Conservation (phyloP, 306 rosid genomes). For the Albizia julibrissin region DNA sequence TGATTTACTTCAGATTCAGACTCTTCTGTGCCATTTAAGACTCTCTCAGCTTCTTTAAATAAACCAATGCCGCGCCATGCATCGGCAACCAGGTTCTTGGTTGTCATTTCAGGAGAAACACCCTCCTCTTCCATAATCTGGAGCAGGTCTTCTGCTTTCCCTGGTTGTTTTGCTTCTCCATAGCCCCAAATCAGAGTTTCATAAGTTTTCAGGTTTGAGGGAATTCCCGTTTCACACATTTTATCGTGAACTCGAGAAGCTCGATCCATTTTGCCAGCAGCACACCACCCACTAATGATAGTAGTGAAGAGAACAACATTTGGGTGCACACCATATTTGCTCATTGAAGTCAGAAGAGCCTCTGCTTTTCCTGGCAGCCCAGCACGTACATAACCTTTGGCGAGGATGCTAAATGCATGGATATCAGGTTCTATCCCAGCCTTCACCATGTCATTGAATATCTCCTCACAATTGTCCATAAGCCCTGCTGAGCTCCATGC, state of each 20-base stretch:
- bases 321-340: conserved; percentile 61
- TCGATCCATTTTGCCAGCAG: conserved; percentile 74
- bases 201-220: conserved; percentile 76
- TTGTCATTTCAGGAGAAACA: conserved; percentile 62
- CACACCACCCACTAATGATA: conserved; percentile 93
- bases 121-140: conserved; percentile 64
- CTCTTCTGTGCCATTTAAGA: conserved; percentile 47
- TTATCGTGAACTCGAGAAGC: conserved; percentile 58
- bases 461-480: conserved; percentile 78
- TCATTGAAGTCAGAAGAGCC: conserved; percentile 68
- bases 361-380: conserved; percentile 79
- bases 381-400: conserved; percentile 89
- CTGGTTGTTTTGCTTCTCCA: conserved; percentile 90
- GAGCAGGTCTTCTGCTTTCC: conserved; percentile 89
- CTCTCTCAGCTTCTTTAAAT: conserved; percentile 54
- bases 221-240: conserved; percentile 61
- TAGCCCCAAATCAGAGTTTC: conserved; percentile 98
- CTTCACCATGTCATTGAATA: conserved; percentile 84
- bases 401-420: conserved; percentile 87
- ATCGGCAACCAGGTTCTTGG: conserved; percentile 70
- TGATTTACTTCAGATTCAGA: conserved; percentile 32
- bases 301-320: conserved; percentile 96
- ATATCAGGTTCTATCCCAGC: conserved; percentile 79
- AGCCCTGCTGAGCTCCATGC: conserved; percentile 91
- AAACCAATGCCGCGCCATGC: conserved; percentile 89